Base-by-base conservation (phyloP, 192 early-diverging fungal species). In the Glomus cerebriforme region DNA sequence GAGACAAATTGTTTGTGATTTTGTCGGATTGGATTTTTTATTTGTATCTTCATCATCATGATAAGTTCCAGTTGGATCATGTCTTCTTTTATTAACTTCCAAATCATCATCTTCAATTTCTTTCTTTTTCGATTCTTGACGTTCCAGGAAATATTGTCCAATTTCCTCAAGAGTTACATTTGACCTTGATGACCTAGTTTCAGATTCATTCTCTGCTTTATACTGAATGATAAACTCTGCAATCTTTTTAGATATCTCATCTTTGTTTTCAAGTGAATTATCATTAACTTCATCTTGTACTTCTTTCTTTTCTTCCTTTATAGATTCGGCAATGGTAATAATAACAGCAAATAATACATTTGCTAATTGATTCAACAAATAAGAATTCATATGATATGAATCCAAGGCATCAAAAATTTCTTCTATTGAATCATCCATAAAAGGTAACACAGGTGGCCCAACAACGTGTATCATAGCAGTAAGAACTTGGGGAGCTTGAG, bases 341-440 rank as follows among this genome's bases (percentile, higher is more conserved):
- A 67, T 59, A 7, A 75, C 24, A 1, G 37, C 9, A 31, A 74
- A 76, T 34, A 86, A 79, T 27, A 82, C 82, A 31, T 79, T 76
- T 34, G 77, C 81, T 43, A 86, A 79, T 65, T 80, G 80, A n/a
- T 65, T 81, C 39, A 83, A 84, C 22, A 89, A 45, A 3, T 84
- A 71, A 37, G 84, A 80, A n/a, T 89, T 80, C 77, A 85, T 73
- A 79, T 85, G 82, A 81, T 86, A 87, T 13, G 81, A 66, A 74
- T 88, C 88, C 59, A 90, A 66, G 32, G 85, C 89, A 64, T 88
- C 88, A 73, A 88, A 90, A 27, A 89, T 87, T 39, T 90, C 89
- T 19, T 83, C 81, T 3, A 90, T 81, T 9, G 87, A 84, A 54
- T 90, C 89, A 59, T 87, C 83, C 15, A 90, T 58, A 81, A 85